phyloP scores from a whole-genome alignment of 139 green algal genomes.

The Tetratostichococcus sp. region DNA sequence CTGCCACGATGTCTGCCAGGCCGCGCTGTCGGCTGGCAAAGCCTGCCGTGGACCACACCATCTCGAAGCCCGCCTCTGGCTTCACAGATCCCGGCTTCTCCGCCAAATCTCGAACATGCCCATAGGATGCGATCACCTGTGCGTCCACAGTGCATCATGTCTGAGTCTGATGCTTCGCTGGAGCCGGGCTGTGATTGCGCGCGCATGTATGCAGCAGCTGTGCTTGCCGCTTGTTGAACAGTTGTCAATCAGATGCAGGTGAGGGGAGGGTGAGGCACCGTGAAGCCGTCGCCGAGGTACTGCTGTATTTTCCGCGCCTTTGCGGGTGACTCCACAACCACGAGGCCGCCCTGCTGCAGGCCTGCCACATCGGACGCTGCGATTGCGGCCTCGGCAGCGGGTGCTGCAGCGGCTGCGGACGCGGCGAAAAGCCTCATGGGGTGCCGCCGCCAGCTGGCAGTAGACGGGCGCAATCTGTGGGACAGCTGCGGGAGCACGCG shows the following conservation, averaged over 20 bases:
- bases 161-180: too few relatives aligned
- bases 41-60: conserved; percentile 26
- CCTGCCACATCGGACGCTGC: background rate
- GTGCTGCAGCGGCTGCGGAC: background rate
- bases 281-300: conserved; percentile 70
- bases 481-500: too few relatives aligned
- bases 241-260: too few relatives aligned
- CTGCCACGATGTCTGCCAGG: background rate
- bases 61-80: conserved; percentile 45
- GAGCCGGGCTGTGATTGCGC: too few relatives aligned
- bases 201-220: too few relatives aligned
- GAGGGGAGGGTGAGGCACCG: too few relatives aligned
- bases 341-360: conserved; percentile 17
- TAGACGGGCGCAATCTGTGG: too few relatives aligned
- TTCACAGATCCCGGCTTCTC: conserved; percentile 55
- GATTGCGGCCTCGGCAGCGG: too few relatives aligned
- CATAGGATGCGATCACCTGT: conserved; percentile 85
- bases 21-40: background rate
- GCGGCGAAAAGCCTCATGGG: too few relatives aligned
- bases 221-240: too few relatives aligned
- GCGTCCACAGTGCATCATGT: background rate
- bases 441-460: too few relatives aligned
- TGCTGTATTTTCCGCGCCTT: conserved; percentile 91
- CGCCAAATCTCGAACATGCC: conserved; percentile 85
- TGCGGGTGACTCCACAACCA: conserved; percentile 93